These are phyloP conservation scores for Sugiyamaella neomexicana DNA, from an alignment of 1,139 yeast genomes.

Conservation along the genomic window DNA sequence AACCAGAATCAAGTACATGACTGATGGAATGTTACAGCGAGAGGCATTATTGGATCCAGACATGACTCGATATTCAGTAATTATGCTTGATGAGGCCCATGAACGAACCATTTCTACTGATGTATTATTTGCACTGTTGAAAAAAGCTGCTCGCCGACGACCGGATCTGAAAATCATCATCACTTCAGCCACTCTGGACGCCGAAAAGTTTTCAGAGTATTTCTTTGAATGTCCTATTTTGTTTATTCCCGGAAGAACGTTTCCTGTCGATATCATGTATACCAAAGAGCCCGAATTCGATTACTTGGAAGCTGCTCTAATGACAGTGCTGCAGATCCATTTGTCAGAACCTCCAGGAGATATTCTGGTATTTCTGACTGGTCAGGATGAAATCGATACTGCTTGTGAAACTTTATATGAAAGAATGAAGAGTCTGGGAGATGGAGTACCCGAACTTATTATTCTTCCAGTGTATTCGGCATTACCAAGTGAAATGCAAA, in stretches of 20 bases:
- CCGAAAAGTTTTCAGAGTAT: constrained; percentile 75
- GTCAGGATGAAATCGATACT: constrained; percentile 91
- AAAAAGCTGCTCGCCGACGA: constrained; percentile 60
- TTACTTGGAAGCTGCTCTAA: constrained; percentile 77
- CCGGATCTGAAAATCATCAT: constrained; percentile 78
- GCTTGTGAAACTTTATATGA: constrained; percentile 75
- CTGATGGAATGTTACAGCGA: constrained; percentile 90
- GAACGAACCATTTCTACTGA: constrained; percentile 95
- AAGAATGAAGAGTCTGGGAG: constrained; percentile 65
- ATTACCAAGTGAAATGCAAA: constrained; percentile 72
- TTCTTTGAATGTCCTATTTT: constrained; percentile 79
- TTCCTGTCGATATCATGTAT: constrained; percentile 79
- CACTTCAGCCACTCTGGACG: constrained; percentile 91
- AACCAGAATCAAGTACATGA: constrained; percentile 84
- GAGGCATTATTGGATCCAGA: constrained; percentile 78
- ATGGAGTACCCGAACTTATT: constrained; percentile 61
- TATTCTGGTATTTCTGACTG: constrained; percentile 80
- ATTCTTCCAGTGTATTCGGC: constrained; percentile 88
- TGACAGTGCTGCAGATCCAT: constrained; percentile 81
- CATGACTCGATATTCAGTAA: constrained; percentile 72
- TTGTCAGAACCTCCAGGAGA: constrained; percentile 77
- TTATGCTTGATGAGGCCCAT: constrained; percentile 94
- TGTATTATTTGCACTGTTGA: constrained; percentile 79
- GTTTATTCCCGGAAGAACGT: constrained; percentile 85
- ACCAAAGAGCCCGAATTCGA: constrained; percentile 82